These are phyloP conservation scores for Ehretia macrophylla DNA, from an alignment of 257 asterid species.

Conservation along the genomic window DNA sequence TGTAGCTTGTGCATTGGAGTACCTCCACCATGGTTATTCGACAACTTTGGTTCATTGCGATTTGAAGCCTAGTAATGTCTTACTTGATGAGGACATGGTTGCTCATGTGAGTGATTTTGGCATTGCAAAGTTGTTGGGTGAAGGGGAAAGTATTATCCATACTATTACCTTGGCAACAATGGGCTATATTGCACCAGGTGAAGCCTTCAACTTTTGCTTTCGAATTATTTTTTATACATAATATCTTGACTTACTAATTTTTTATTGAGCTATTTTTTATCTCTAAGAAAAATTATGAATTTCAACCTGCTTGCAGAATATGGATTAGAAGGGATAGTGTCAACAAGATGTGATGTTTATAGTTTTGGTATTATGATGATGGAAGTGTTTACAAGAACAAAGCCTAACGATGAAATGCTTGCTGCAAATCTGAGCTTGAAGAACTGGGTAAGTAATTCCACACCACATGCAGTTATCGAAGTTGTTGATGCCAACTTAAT, in stretches of 20 bases:
- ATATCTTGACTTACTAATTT: neutral
- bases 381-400: neutral
- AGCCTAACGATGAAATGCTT: neutral
- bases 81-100: neutral
- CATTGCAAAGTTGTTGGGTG: neutral
- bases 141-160: neutral
- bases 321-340: neutral
- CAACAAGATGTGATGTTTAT: neutral
- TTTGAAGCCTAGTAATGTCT: neutral
- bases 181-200: no score
- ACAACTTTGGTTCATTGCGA: neutral
- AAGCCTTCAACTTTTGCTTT: no score
- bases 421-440: slow-evolving; percentile 4
- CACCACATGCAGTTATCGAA: neutral
- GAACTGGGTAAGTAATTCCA: neutral
- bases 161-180: no score
- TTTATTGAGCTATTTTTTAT: no score
- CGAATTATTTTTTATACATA: no score
- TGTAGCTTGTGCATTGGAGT: neutral
- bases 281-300: no score
- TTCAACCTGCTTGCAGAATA: neutral
- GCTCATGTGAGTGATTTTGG: neutral
- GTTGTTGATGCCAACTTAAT: slow-evolving; percentile 1
- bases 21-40: neutral
- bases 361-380: neutral